These are phyloP conservation scores for Pyrenophora seminiperda DNA, from an alignment of 2,329 filamentous ascomycete genomes.

Conservation along the genomic window DNA sequence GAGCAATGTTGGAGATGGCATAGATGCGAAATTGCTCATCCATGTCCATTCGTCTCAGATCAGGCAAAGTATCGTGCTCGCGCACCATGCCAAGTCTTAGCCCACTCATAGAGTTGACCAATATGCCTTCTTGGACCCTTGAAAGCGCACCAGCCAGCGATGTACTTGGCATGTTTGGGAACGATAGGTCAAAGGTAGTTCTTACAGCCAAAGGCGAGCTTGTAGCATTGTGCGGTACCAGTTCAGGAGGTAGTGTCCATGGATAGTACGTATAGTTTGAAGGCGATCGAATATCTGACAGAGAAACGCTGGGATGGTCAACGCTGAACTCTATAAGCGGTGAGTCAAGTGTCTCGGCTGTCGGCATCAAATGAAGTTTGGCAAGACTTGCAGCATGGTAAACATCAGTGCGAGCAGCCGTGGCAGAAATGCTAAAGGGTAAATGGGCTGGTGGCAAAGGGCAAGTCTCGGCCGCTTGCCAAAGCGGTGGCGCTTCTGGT, in stretches of 20 bases:
- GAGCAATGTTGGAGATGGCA: slow-evolving; percentile 76
- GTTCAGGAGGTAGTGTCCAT: slow-evolving; percentile 81
- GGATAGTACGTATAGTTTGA: slow-evolving; percentile 87
- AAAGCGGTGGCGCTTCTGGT: slow-evolving; percentile 12
- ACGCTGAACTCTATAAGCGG: slow-evolving; percentile 60
- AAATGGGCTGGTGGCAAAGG: slow-evolving; percentile 64
- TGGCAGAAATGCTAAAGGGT: slow-evolving; percentile 76
- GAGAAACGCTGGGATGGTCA: slow-evolving; percentile 59
- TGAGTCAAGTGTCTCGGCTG: slow-evolving; percentile 61
- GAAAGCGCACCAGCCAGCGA: slow-evolving; percentile 58
- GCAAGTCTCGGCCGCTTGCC: slow-evolving; percentile 61
- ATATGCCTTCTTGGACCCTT: slow-evolving; percentile 63
- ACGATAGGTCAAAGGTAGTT: slow-evolving; percentile 72
- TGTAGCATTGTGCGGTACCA: slow-evolving; percentile 78
- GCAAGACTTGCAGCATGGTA: slow-evolving; percentile 90
- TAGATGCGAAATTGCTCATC: slow-evolving; percentile 70
- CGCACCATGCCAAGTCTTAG: slow-evolving; percentile 70
- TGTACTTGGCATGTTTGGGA: slow-evolving; percentile 61
- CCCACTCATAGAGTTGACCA: slow-evolving; percentile 66
- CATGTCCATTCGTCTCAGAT: slow-evolving; percentile 33
- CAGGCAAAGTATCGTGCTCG: slow-evolving; percentile 57
- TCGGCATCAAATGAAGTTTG: slow-evolving; percentile 76
- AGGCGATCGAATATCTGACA: slow-evolving; percentile 62
- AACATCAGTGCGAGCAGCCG: slow-evolving; percentile 77
- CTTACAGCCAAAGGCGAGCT: slow-evolving; percentile 74